Base-by-base conservation (phyloP, 805 yeast genomes). In the Wickerhamiella vanderwaltii region DNA sequence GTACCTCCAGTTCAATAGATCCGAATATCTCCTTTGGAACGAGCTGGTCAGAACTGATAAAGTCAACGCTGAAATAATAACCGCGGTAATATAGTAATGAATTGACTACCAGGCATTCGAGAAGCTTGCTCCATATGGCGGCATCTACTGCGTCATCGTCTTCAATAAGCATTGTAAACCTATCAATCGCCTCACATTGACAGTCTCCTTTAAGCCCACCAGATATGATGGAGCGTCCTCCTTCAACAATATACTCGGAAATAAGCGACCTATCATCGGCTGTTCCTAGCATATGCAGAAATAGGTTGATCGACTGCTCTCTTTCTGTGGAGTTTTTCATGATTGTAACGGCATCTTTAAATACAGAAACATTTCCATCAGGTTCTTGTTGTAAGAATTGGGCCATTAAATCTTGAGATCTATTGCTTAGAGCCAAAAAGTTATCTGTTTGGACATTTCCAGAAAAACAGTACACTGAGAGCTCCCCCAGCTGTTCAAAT, bases 61-160 rank as follows among this genome's bases (percentile, higher is more conserved):
- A 22, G 42, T 50, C 24, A 51, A 54, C 22, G 61, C 51, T 25
- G 65, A 52, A 36, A 49, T 30, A 37, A 17, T 60, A 20, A 48
- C 61, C 50, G 72, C 93, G 13, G 69, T 57, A 36, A 70, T 80
- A 57, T 68, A 81, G 26, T 64, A 65, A 43, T 67, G 72, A 62
- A 72, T 80, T 20, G 72, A 59, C 48, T 67, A 80, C 79, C 1
- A 85, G 51, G 1, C 68, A 57, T 4, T 65, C 34, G 7, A 64
- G 51, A 2, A 66, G 53, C 12, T 53, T 52, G 2, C 53, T 39
- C 60, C 66, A 63, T 1, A 58, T 46, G 3, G 47, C 56, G 18
- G 41, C 39, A 48, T 66, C 68, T 28, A 68, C 63, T 5, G 58
- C 59, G 4, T 53, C 46, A 25, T 60, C 50, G 20, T 29, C 16